phyloP scores from a whole-genome alignment of 2,329 filamentous ascomycete species.

The Penicillium sp. region DNA sequence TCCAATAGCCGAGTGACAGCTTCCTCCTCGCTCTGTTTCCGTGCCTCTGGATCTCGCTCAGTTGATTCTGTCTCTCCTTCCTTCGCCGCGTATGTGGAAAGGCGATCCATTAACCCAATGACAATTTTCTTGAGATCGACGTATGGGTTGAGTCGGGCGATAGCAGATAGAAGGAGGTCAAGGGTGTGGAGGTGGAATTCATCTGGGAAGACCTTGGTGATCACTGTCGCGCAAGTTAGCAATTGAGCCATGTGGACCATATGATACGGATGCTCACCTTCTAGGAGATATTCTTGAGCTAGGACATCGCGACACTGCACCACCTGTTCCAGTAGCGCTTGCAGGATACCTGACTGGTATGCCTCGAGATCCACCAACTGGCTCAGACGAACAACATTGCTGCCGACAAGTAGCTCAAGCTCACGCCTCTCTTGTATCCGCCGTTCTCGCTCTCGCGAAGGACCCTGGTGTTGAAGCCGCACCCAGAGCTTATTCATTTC shows the following conservation, averaged over 20 bases:
- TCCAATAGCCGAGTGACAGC: constrained; percentile 77
- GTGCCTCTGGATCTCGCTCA: constrained; percentile 66
- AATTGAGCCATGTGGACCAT: constrained; percentile 20
- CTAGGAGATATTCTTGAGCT: constrained; percentile 93
- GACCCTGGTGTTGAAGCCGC: constrained; percentile 92
- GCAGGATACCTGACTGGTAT: constrained; percentile 88
- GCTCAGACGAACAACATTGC: constrained; percentile 91
- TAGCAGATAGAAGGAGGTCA: constrained; percentile 90
- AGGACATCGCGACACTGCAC: constrained; percentile 96
- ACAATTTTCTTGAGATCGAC: constrained; percentile 98
- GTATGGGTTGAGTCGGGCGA: constrained; percentile 88
- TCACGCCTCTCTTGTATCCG: constrained; percentile 93
- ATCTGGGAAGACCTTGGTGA: constrained; percentile 98
- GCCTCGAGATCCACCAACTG: constrained; percentile 93
- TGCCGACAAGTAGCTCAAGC: constrained; percentile 90
- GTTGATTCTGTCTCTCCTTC: constrained; percentile 65
- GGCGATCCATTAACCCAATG: constrained; percentile 93
- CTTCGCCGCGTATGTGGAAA: constrained; percentile 91
- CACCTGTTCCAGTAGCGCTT: constrained; percentile 89
- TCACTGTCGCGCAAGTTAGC: constrained; percentile 58
- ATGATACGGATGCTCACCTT: constrained; percentile 51
- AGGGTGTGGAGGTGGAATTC: constrained; percentile 97
- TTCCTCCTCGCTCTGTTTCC: constrained; percentile 77
- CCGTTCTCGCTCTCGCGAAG: constrained; percentile 90
- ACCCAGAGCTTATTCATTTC: constrained; percentile 99